phyloP scores from a whole-genome alignment of 805 yeast genomes.

The Candida xiaguanensis region DNA sequence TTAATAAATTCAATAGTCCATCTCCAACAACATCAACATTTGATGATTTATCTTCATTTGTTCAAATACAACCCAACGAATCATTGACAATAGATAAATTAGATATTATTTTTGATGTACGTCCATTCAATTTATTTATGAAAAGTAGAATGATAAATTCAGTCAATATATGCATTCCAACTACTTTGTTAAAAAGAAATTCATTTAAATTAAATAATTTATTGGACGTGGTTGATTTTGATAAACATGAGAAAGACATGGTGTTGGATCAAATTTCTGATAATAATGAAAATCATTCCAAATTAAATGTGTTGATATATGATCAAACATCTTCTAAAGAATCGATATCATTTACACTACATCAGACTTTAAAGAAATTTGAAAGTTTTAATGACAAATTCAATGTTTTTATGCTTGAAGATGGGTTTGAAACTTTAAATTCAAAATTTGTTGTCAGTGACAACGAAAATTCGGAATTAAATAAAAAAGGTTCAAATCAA shows the following conservation, averaged over 20 bases:
- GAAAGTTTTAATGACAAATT: constrained; percentile 13
- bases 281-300: constrained; percentile 5
- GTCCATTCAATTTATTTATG: constrained; percentile 37
- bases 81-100: not conserved
- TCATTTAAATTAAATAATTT: constrained; percentile 31
- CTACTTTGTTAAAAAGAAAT: constrained; percentile 39
- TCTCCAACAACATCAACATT: constrained; percentile 7
- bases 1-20: constrained; percentile 4
- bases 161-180: constrained; percentile 40
- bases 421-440: constrained; percentile 20
- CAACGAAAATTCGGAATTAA: too few species aligned
- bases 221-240: constrained; percentile 23
- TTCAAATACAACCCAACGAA: not conserved
- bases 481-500: too few species aligned
- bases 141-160: constrained; percentile 27
- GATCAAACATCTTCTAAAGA: constrained; percentile 24
- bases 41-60: constrained; percentile 5
- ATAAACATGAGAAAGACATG: not conserved
- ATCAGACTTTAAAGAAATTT: constrained; percentile 30
- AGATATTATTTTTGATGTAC: constrained; percentile 28
- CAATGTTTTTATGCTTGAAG: constrained; percentile 20
- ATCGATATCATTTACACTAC: constrained; percentile 14
- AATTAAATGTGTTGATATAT: constrained; percentile 27
- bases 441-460: not conserved
- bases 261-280: constrained; percentile 17